phyloP scores from a whole-genome alignment of 495 filamentous ascomycete genomes.

The Hypoxylon intermedium region DNA sequence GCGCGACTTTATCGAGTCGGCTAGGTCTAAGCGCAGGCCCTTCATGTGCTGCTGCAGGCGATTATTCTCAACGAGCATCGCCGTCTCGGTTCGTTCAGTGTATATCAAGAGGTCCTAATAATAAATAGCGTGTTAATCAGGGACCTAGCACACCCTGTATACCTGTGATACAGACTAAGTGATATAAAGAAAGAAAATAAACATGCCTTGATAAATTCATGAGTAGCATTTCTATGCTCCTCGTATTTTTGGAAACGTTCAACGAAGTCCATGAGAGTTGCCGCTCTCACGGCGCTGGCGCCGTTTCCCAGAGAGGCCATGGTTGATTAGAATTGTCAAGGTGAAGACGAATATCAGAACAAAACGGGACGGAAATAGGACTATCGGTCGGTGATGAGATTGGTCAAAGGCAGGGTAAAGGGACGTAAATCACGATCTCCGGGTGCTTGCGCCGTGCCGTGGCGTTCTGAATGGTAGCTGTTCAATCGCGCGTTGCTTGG shows the following conservation, averaged over 20 bases:
- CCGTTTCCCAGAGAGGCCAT: conserved; percentile 5
- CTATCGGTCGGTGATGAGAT: too few species aligned
- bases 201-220: conserved; percentile 49
- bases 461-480: too few species aligned
- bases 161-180: too few species aligned
- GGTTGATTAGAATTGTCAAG: too few species aligned
- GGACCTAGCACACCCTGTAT: too few species aligned
- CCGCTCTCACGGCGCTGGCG: neutral
- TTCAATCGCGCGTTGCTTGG: too few species aligned
- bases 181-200: too few species aligned
- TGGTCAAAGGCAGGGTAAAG: too few species aligned
- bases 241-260: conserved; percentile 50
- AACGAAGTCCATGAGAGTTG: conserved; percentile 48
- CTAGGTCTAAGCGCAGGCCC: conserved; percentile 53
- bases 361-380: too few species aligned
- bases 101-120: conserved; percentile 55
- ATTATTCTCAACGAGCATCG: conserved; percentile 47
- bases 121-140: conserved; percentile 11
- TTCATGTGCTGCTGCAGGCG: conserved; percentile 42
- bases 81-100: conserved; percentile 43
- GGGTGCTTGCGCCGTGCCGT: too few species aligned
- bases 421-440: too few species aligned
- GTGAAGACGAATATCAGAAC: too few species aligned
- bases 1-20: conserved; percentile 47
- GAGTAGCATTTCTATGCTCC: conserved; percentile 42